Evolutionary conservation across 2,329 filamentous ascomycete species (phyloP).

Genomic region (Hymenoscyphus infarciens): DNA sequence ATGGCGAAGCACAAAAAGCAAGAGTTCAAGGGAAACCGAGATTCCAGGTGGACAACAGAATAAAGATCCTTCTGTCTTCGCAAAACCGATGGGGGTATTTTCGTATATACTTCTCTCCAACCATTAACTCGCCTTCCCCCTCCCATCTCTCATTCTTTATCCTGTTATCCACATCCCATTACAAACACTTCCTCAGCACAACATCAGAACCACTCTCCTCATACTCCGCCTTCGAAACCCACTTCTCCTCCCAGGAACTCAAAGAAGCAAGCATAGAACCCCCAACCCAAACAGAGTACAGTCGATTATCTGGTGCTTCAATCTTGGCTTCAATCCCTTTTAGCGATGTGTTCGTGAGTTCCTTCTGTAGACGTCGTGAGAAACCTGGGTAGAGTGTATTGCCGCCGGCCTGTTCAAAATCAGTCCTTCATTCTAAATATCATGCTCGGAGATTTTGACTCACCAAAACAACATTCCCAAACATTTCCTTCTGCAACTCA

Average conservation of each 20-base stretch:
- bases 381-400: slow-evolving; percentile 99
- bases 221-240: slow-evolving; percentile 99
- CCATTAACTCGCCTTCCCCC: background rate
- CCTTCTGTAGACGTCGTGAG: slow-evolving; percentile 99
- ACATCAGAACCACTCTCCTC: slow-evolving; percentile 99
- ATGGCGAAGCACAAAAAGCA: too few species aligned
- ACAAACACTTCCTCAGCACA: slow-evolving; percentile 99
- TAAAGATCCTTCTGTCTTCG: too few species aligned
- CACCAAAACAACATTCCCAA: slow-evolving; percentile 99
- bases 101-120: too few species aligned
- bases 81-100: too few species aligned
- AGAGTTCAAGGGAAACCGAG: too few species aligned
- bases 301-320: slow-evolving; percentile 98
- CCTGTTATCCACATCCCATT: slow-evolving; percentile 50
- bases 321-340: slow-evolving; percentile 99
- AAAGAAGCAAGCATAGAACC: slow-evolving; percentile 99
- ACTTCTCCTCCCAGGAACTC: slow-evolving; percentile 99
- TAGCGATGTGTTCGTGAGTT: slow-evolving; percentile 98
- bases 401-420: slow-evolving; percentile 78
- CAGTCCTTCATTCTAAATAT: too few species aligned
- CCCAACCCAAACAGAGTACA: slow-evolving; percentile 99
- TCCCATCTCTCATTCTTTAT: background rate
- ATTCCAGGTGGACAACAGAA: too few species aligned
- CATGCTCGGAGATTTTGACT: too few species aligned
- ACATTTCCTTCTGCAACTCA: slow-evolving; percentile 99